phyloP scores from a whole-genome alignment of 169 alveolate species.

The Plasmodium chabaudi region DNA sequence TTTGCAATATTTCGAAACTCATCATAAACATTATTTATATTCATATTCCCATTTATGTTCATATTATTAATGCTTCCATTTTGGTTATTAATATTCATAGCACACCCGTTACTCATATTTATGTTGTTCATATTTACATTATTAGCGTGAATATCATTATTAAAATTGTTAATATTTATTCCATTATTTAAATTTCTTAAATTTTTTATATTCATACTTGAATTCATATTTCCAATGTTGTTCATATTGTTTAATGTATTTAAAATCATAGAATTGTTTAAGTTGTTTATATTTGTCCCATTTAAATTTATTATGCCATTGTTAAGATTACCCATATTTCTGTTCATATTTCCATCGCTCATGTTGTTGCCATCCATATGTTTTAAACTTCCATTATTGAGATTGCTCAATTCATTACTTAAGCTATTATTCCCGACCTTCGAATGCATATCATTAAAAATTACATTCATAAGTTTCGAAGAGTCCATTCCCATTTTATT shows the following conservation, averaged over 20 bases:
- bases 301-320: constrained; percentile 1
- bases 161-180: constrained; percentile 1
- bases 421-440: constrained; percentile 17
- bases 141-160: constrained; percentile 2
- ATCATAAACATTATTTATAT: constrained; percentile 23
- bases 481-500: constrained; percentile 19
- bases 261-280: background rate
- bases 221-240: background rate
- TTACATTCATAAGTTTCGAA: constrained; percentile 13
- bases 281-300: background rate
- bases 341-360: constrained; percentile 3
- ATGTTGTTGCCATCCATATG: background rate
- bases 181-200: constrained; percentile 11
- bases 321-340: constrained; percentile 25
- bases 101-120: constrained; percentile 1
- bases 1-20: background rate
- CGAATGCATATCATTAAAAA: constrained; percentile 16
- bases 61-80: constrained; percentile 1
- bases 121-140: background rate
- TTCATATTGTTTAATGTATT: background rate
- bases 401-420: constrained; percentile 14
- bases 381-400: constrained; percentile 12
- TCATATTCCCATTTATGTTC: constrained; percentile 20
- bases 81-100: constrained; percentile 4
- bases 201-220: background rate